Base-by-base conservation (phyloP, 2,329 filamentous ascomycete genomes). In the Cladophialophora exuberans region DNA sequence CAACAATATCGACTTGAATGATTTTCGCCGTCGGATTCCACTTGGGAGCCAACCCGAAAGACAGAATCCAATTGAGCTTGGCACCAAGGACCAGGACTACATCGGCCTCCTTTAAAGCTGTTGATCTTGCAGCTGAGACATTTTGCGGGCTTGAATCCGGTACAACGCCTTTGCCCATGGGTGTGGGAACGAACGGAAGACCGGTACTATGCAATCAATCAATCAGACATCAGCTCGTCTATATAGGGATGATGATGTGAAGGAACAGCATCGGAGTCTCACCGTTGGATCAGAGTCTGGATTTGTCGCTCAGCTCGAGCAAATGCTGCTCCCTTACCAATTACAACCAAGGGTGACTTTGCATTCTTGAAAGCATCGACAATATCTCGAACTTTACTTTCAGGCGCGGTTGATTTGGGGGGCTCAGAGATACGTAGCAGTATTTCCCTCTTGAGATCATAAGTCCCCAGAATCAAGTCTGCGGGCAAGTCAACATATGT, bases 141-240 rank as follows among this genome's bases (percentile, higher is more conserved):
- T 83, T 83, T 45, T 74, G 69, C 0, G 74, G 70, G 63, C 80
- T 77, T 0, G 76, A 80, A 60, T 83, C 80, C 5, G 80, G 72
- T 1, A 83, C 61, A 5, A 83, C 73, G 22, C 81, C 81, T 63
- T 83, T 83, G 3, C 80, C 81, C 79, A 83, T 83, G 1, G 81
- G 81, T 1, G 79, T 81, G 0, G 80, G 79, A 4, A 83, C 68
- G 62, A 83, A 83, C 1, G 79, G 80, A 13, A 84, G 70, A 17
- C 73, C 69, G 5, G 77, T 78, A 62, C 67, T 65, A 42, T 9
- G 33, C 78, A 68, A n/a, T n/a, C 2, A 23, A 23, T 11, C 6
- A 47, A 20, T 35, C 23, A 47, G 44, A 6, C n/a, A n/a, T n/a
- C n/a, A n/a, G n/a, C n/a, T n/a, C n/a, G n/a, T n/a, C n/a, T n/a